Conservation (phyloP, 1,139 yeast genomes). For the Debaryomyces singareniensis region DNA sequence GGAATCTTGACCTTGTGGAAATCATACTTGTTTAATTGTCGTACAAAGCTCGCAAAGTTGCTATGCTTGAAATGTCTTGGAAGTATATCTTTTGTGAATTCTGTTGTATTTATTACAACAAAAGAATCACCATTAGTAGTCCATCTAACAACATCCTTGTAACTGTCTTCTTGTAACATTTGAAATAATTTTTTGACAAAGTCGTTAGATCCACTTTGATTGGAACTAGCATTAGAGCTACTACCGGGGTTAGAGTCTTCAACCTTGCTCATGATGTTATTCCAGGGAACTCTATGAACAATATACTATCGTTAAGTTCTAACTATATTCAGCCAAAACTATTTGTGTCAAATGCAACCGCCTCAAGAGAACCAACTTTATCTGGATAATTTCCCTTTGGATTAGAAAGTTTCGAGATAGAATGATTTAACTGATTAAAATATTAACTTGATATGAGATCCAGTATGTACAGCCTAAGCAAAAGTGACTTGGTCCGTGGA, state of each 20-base stretch:
- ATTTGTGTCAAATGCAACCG: too few species aligned
- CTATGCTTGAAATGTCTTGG: constrained; percentile 92
- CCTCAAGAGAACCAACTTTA: too few species aligned
- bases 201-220: constrained; percentile 54
- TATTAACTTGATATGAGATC: too few species aligned
- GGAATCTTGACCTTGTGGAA: constrained; percentile 82
- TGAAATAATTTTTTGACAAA: constrained; percentile 71
- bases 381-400: too few species aligned
- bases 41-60: constrained; percentile 88
- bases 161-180: constrained; percentile 78
- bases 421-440: too few species aligned
- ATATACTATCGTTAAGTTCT: too few species aligned
- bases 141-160: constrained; percentile 77
- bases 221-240: constrained; percentile 18
- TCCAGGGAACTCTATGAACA: too few species aligned
- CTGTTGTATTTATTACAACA: constrained; percentile 83
- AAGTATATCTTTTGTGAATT: constrained; percentile 76
- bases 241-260: constrained; percentile 7
- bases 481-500: too few species aligned
- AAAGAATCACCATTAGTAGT: constrained; percentile 76
- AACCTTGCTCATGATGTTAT: too few species aligned
- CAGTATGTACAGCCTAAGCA: too few species aligned
- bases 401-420: too few species aligned
- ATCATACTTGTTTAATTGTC: constrained; percentile 92
- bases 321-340: too few species aligned